phyloP scores from a whole-genome alignment of 768 basidiomycete genomes.

The Trametes gibbosa region DNA sequence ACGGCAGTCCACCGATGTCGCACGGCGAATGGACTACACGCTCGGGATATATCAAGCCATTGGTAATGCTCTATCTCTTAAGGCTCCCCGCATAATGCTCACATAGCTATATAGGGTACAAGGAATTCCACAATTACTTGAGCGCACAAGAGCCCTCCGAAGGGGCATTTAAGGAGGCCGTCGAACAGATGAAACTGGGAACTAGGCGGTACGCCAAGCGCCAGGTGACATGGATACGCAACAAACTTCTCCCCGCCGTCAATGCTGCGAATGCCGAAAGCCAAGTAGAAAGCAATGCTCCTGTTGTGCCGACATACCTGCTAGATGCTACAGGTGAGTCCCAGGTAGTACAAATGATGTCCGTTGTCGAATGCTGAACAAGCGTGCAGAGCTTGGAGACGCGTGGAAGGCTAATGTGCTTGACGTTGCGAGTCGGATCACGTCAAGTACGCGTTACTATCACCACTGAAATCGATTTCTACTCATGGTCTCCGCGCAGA shows the following conservation, averaged over 20 bases:
- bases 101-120: conserved; percentile 68
- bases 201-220: conserved; percentile 90
- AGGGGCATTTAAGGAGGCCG: conserved; percentile 49
- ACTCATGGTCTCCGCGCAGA: conserved; percentile 35
- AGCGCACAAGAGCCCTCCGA: conserved; percentile 37
- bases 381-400: conserved; percentile 45
- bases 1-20: not conserved
- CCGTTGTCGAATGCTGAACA: not conserved
- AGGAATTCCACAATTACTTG: conserved; percentile 78
- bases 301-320: conserved; percentile 49
- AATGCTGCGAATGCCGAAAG: conserved; percentile 41
- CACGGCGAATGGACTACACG: conserved; percentile 52
- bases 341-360: not conserved
- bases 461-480: not conserved
- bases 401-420: conserved; percentile 59
- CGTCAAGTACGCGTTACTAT: conserved; percentile 39
- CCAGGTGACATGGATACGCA: conserved; percentile 90
- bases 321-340: conserved; percentile 66
- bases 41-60: conserved; percentile 94
- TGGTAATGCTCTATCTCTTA: conserved; percentile 42
- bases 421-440: conserved; percentile 47
- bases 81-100: not conserved
- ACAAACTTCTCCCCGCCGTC: conserved; percentile 80
- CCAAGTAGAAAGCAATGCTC: conserved; percentile 20
- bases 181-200: conserved; percentile 79